Evolutionary conservation across 768 basidiomycete genomes (phyloP).

Genomic region (Mrakia frigida): DNA sequence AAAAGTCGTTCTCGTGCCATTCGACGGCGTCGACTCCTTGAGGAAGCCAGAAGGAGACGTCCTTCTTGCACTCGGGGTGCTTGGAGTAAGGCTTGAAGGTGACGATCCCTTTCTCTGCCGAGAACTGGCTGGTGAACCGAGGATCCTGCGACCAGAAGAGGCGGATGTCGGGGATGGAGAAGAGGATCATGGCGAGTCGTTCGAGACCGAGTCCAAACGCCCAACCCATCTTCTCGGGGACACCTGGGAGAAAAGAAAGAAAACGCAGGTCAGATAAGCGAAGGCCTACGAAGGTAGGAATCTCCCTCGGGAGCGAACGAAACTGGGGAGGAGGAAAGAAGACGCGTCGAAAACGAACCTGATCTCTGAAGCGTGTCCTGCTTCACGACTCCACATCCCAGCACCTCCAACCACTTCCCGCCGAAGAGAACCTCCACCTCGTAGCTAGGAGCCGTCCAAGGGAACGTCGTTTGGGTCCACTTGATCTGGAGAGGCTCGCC

Average conservation of each 20-base stretch:
- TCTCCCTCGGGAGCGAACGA: background rate
- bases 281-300: background rate
- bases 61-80: slow-evolving; percentile 88
- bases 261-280: background rate
- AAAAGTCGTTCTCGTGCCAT: slow-evolving; percentile 83
- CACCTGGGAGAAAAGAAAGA: slow-evolving; percentile 47
- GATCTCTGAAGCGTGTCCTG: slow-evolving; percentile 83
- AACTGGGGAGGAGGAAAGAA: background rate
- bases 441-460: slow-evolving; percentile 95
- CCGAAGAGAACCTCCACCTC: slow-evolving; percentile 96
- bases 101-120: slow-evolving; percentile 55
- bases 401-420: slow-evolving; percentile 94
- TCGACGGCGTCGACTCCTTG: slow-evolving; percentile 17
- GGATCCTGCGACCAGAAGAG: slow-evolving; percentile 91
- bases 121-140: slow-evolving; percentile 84
- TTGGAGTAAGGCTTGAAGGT: slow-evolving; percentile 87
- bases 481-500: slow-evolving; percentile 73
- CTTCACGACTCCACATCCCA: slow-evolving; percentile 85
- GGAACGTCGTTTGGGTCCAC: slow-evolving; percentile 98
- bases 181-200: slow-evolving; percentile 95
- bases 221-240: slow-evolving; percentile 85
- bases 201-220: slow-evolving; percentile 97
- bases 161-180: slow-evolving; percentile 93
- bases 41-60: slow-evolving; percentile 88
- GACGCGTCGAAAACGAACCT: slow-evolving; percentile 55